Evolutionary conservation across 495 filamentous ascomycete genomes (phyloP), one percentile per base, ranked within the genome.

Genomic region (Xylaria venustula): DNA sequence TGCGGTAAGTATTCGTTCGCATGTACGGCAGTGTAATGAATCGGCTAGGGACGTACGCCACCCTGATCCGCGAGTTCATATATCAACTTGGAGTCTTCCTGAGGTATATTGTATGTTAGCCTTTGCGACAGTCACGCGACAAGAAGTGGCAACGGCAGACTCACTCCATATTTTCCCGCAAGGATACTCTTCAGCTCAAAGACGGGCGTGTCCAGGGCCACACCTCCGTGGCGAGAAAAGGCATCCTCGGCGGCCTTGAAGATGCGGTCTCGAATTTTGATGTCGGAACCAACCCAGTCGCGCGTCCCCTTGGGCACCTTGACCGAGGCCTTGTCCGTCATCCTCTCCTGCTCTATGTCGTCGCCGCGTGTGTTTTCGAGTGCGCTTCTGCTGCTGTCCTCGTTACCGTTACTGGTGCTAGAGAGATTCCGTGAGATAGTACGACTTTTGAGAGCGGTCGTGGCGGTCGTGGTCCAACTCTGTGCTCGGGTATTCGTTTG

Each of bases 31-130:
- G 9, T 11, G 30, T 34, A 68, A 51, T 30, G 14, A 11, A 2
- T 36, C 50, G 3, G 41, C 5, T 9, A 89, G 78, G 87, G 90
- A 67, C 92, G 79, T 76, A 94, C 90, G 47, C 91, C 91, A 63
- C 90, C 91, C 73, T 94, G 90, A 68, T 95, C 89, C 49, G 86
- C 84, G 49, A 93, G 85, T 71, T 93, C 90, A 77, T 94, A 94
- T 73, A 94, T 91, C 87, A 90, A 79, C 88, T 91, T 93, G 66
- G 83, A 88, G 78, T 95, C 92, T 80, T 95, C 91, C 67, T 61
- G 15, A 5, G 32, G 1, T 4, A n/a, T n/a, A n/a, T n/a, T n/a
- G 8, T 28, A 37, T 47, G 2, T 53, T 28, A 54, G 58, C 30
- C 36, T 34, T 8, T 17, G 25, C 2, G 36, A 23, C 0, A 0